Conservation (phyloP, 163 green algal species). For the Coccomyxa subellipsoidea region DNA sequence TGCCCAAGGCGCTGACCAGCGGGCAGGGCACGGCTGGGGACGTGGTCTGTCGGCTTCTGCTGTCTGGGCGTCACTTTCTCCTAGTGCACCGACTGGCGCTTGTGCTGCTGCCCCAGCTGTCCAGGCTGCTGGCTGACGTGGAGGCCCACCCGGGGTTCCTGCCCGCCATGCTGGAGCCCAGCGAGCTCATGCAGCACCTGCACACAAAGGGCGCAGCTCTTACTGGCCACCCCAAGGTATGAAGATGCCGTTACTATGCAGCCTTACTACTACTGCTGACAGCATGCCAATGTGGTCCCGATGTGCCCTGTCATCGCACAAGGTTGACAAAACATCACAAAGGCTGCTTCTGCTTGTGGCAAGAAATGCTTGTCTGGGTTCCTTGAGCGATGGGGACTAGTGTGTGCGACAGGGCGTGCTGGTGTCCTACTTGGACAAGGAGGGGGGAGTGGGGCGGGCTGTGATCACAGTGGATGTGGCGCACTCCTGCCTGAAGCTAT, state of each 20-base stretch:
- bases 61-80: not conserved
- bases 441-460: not conserved
- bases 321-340: no score
- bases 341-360: no score
- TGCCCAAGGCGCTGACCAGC: not conserved
- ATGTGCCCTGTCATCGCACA: no score
- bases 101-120: not conserved
- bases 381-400: no score
- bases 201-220: not conserved
- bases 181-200: not conserved
- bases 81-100: not conserved
- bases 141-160: constrained; percentile 10
- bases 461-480: not conserved
- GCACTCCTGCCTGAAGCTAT: not conserved
- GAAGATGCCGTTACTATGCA: not conserved
- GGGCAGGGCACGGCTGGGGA: not conserved
- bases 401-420: not conserved
- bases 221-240: not conserved
- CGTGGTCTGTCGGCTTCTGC: not conserved
- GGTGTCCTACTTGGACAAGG: not conserved
- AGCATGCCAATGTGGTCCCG: not conserved
- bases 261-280: not conserved
- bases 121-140: not conserved
- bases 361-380: no score
- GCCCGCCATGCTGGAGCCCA: not conserved